A percentile compares a stretch with the other conserved stretches of the same genome.
Evolutionary conservation across 192 early-diverging fungal genomes (phyloP).

Genomic region (Ambispora gerdemannii): DNA sequence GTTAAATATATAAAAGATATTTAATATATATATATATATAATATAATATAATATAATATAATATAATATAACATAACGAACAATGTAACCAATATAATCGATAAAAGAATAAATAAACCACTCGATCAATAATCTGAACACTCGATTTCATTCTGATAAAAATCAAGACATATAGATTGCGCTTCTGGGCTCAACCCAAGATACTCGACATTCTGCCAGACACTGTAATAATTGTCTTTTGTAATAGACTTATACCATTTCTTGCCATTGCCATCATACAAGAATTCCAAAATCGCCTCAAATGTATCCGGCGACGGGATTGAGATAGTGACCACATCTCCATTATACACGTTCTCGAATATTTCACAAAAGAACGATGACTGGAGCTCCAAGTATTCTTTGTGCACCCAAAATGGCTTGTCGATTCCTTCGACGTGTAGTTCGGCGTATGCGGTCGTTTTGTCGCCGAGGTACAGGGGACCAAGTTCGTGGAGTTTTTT

Average conservation of each 20-base stretch:
- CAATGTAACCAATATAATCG: too few relatives aligned
- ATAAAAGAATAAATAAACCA: too few relatives aligned
- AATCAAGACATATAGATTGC: background rate
- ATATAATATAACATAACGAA: too few relatives aligned
- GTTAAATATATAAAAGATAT: too few relatives aligned
- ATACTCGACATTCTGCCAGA: constrained; percentile 22
- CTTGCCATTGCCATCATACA: constrained; percentile 22
- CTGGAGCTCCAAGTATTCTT: constrained; percentile 26
- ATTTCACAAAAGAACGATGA: constrained; percentile 27
- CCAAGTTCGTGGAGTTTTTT: constrained; percentile 26
- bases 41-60: too few relatives aligned
- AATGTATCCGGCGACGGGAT: constrained; percentile 29
- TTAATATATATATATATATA: too few relatives aligned
- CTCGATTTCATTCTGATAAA: constrained; percentile 25
- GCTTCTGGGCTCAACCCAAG: constrained; percentile 7
- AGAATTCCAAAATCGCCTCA: constrained; percentile 11
- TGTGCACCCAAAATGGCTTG: constrained; percentile 16
- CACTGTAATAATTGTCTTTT: constrained; percentile 17
- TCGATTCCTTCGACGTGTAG: constrained; percentile 18
- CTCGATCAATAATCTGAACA: too few relatives aligned
- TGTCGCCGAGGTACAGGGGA: constrained; percentile 12
- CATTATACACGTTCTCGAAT: constrained; percentile 7
- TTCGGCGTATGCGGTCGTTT: constrained; percentile 25
- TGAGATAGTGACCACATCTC: constrained; percentile 16
- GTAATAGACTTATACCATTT: constrained; percentile 27